phyloP scores from a whole-genome alignment of 208 protist genomes.

The Trypanosoma avium region DNA sequence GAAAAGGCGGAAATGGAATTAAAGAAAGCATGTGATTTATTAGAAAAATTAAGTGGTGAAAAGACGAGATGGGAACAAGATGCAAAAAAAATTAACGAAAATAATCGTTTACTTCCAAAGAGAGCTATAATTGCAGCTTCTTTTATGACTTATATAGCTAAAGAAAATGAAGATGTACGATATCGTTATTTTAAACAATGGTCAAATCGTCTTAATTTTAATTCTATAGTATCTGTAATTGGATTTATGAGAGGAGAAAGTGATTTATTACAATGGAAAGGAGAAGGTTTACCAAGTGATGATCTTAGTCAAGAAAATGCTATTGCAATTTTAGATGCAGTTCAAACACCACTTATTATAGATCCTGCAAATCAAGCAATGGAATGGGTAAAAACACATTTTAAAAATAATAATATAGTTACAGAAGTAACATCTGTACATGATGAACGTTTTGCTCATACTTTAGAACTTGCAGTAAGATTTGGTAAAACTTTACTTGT shows the following conservation, averaged over 20 bases:
- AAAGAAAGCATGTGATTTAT: conserved; percentile 87
- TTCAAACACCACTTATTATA: conserved; percentile 93
- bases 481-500: conserved; percentile 98
- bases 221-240: conserved; percentile 42
- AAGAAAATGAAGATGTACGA: conserved; percentile 85
- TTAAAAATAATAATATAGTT: conserved; percentile 63
- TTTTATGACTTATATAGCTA: conserved; percentile 93
- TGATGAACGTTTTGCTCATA: conserved; percentile 94
- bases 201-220: conserved; percentile 61
- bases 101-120: conserved; percentile 76
- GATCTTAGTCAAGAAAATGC: conserved; percentile 96
- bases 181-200: conserved; percentile 70
- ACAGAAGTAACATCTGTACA: conserved; percentile 89
- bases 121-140: conserved; percentile 84
- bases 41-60: conserved; percentile 96
- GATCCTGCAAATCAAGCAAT: conserved; percentile 95
- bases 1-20: conserved; percentile 90
- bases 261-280: conserved; percentile 95
- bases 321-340: conserved; percentile 90
- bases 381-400: conserved; percentile 90
- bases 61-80: conserved; percentile 93
- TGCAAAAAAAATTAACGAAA: conserved; percentile 53
- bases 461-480: conserved; percentile 96
- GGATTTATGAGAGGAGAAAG: conserved; percentile 93
- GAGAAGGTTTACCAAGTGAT: conserved; percentile 94